These are phyloP conservation scores for Fusarium longipes DNA, from an alignment of 2,329 filamentous ascomycete species.

Conservation along the genomic window DNA sequence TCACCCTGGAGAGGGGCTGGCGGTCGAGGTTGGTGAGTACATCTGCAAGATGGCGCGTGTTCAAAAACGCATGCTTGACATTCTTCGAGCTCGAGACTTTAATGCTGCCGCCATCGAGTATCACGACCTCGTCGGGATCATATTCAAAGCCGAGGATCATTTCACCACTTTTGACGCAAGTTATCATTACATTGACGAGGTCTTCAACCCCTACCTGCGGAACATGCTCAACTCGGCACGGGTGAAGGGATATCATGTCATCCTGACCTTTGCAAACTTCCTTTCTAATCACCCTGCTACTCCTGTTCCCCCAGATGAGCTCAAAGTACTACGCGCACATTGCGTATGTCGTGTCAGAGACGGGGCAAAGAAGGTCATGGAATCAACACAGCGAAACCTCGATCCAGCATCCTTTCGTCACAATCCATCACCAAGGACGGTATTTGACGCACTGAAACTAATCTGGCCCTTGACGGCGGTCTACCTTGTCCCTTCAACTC, in stretches of 20 bases:
- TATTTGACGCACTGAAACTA: slow-evolving; percentile 54
- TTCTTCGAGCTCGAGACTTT: slow-evolving; percentile 47
- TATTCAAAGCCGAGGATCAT: slow-evolving; percentile 44
- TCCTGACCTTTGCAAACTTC: slow-evolving; percentile 51
- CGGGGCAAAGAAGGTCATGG: slow-evolving; percentile 48
- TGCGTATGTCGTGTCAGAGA: slow-evolving; percentile 46
- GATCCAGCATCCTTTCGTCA: slow-evolving; percentile 40
- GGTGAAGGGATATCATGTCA: slow-evolving; percentile 51
- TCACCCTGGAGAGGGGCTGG: slow-evolving; percentile 44
- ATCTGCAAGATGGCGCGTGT: slow-evolving; percentile 46
- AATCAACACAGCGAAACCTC: slow-evolving; percentile 43
- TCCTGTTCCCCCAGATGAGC: slow-evolving; percentile 40
- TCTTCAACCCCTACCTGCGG: slow-evolving; percentile 48
- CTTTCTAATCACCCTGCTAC: slow-evolving; percentile 48
- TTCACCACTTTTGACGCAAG: slow-evolving; percentile 31
- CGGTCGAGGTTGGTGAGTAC: slow-evolving; percentile 46
- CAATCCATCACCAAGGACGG: slow-evolving; percentile 48
- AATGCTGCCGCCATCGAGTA: slow-evolving; percentile 47
- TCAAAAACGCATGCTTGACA: slow-evolving; percentile 44
- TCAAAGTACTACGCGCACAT: slow-evolving; percentile 46
- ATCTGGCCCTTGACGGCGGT: slow-evolving; percentile 54
- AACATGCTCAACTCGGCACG: slow-evolving; percentile 50
- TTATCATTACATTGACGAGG: slow-evolving; percentile 14
- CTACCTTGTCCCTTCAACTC: slow-evolving; percentile 46
- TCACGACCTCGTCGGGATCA: slow-evolving; percentile 39